A percentile compares a stretch with the other conserved stretches of the same genome.
Conservation (phyloP, 768 basidiomycete genomes). For the Asterophora parasitica region DNA sequence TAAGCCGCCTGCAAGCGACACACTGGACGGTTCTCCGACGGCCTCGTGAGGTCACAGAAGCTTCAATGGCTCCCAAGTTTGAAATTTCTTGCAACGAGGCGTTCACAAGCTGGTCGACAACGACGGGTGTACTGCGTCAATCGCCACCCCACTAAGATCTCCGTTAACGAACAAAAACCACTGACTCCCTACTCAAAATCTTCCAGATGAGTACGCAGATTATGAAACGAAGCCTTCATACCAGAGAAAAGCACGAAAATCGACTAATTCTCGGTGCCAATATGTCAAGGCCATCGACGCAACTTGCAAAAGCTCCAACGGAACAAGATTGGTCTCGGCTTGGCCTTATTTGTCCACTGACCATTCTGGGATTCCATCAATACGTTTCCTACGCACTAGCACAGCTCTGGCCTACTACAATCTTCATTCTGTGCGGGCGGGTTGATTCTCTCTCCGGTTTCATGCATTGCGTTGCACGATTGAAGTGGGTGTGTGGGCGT, state of each 20-base stretch:
- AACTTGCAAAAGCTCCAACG: not conserved
- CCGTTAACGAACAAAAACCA: slow-evolving; percentile 5
- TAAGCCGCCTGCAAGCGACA: slow-evolving; percentile 3
- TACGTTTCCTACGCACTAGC: not conserved
- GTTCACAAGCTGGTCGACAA: not conserved
- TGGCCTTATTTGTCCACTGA: slow-evolving; percentile 11
- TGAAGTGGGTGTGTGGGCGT: not conserved
- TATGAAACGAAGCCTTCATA: not conserved
- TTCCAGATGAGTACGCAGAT: not conserved
- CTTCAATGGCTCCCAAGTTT: not conserved
- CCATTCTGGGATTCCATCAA: not conserved
- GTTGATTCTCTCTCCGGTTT: not conserved
- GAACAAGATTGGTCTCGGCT: slow-evolving; percentile 5
- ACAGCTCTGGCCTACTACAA: slow-evolving; percentile 1
- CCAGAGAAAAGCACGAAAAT: slow-evolving; percentile 2
- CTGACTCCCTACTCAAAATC: slow-evolving; percentile 1
- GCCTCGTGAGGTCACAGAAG: not conserved
- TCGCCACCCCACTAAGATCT: slow-evolving; percentile 14
- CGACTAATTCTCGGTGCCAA: not conserved
- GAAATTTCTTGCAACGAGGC: not conserved
- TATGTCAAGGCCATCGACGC: slow-evolving; percentile 8
- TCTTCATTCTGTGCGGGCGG: not conserved
- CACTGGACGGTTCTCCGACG: not conserved
- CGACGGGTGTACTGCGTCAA: not conserved
- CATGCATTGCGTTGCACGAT: not conserved